Evolutionary conservation across 2,329 filamentous ascomycete species (phyloP), one percentile per base, ranked within the genome.

Genomic region (Orbilia quercus): DNA sequence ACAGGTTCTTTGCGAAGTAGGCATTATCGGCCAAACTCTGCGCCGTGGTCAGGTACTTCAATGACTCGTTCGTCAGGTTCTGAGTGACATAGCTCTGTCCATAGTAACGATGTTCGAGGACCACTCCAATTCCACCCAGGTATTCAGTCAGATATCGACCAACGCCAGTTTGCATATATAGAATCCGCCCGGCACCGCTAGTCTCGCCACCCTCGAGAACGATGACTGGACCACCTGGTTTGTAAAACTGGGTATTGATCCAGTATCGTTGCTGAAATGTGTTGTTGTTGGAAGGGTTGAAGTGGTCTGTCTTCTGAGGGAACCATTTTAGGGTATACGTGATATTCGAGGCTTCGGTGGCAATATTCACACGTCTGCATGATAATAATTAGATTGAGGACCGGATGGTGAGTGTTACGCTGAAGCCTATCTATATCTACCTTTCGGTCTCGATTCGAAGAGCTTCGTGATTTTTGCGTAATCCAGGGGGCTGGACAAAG

Each of bases 101-200:
- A 78, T 96, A 96, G 83, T 96, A 96, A 28, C 92, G 87, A 78
- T 96, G 92, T 82, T 96, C 92, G 1, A 96, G 84, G 50, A 96
- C 86, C 1, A 96, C 89, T 1, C 89, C 91, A 23, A 96, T 81
- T 0, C 92, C 92, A 65, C 88, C 82, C 0, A 90, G 91, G 0
- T 89, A 89, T 76, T 89, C 82, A 2, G 89, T 85, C 16, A 96
- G 83, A 75, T 91, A 85, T 36, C 88, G 84, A 0, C 91, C 83
- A 58, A 96, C 89, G 58, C 92, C 92, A 79, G 95, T 91, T 76
- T 92, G 87, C 7, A 96, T 81, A 78, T 86, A 94, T 0, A 85
- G 85, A 16, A 96, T 82, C 12, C 91, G 85, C 31, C 80, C 86
- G n/a, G 80, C 81, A 7, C 85, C 90, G 70, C 82, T 82, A 0